Conservation (phyloP, 768 basidiomycete genomes). For the Lactarius psammicola region DNA sequence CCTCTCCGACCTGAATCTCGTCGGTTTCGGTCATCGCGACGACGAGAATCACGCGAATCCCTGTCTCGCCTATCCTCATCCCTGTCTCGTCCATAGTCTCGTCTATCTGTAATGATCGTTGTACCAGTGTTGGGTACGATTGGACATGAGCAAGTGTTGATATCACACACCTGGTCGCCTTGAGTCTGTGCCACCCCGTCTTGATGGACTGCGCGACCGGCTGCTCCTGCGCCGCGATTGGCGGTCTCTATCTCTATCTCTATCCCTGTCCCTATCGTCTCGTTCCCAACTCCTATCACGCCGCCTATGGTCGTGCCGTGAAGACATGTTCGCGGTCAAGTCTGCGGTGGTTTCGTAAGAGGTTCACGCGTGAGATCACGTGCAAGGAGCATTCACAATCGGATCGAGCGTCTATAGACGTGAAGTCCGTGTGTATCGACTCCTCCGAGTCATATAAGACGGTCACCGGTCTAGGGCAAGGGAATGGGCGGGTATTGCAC, state of each 20-base stretch:
- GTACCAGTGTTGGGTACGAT: neutral
- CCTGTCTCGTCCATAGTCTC: conserved; percentile 24
- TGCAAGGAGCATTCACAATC: neutral
- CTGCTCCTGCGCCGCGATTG: conserved; percentile 28
- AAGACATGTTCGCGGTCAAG: conserved; percentile 37
- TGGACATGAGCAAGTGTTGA: neutral
- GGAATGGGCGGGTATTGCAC: too few species aligned
- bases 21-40: conserved; percentile 30
- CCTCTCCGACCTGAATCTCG: conserved; percentile 26
- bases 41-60: conserved; percentile 22
- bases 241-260: conserved; percentile 28
- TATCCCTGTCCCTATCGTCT: conserved; percentile 29
- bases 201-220: conserved; percentile 31
- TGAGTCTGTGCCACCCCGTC: conserved; percentile 22
- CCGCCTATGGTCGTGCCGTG: conserved; percentile 35
- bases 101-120: conserved; percentile 15
- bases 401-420: neutral
- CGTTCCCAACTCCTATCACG: conserved; percentile 36
- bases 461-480: too few species aligned
- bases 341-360: neutral
- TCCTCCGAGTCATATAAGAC: too few species aligned
- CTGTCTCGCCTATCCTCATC: conserved; percentile 29
- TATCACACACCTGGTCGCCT: conserved; percentile 25
- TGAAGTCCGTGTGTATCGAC: too few species aligned
- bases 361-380: conserved; percentile 18